Base-by-base conservation (phyloP, 2,329 filamentous ascomycete genomes). In the Botrytis pseudocinerea region DNA sequence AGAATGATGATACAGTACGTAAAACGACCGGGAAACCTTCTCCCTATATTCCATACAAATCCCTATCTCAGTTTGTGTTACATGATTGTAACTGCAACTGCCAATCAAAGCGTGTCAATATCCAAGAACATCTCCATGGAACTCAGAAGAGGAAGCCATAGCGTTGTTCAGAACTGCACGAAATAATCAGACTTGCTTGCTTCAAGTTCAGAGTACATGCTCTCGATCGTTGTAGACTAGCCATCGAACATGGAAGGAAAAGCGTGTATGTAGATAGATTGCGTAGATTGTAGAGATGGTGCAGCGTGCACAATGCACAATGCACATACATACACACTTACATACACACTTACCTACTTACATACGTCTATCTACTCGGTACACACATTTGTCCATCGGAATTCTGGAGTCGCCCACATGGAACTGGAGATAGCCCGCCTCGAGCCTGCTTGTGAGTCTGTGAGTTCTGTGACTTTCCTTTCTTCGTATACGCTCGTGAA, bases 21-120 rank as follows among this genome's bases (percentile, higher is more conserved):
- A 72, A 72, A 72, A 72, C 54, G 62, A 61, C 70, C 70, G 70
- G 70, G 70, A 51, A 44, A 68, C n/a, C 38, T n/a, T 44, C 68
- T 35, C 44, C 12, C 32, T 48, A 12, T 51, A 28, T 66, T n/a
- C 18, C 32, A 54, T 40, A 40, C 35, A 54, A 16, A 48, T 65
- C 42, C 40, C 48, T 40, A 42, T 54, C 46, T 28, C 25, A 8
- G 48, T 69, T 69, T 68, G 35, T 68, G 46, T 57, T 69, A 69
- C 65, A 42, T 69, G 48, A 59, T 57, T 28, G 38, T 32, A 69
- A 69, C 18, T 42, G 6, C 38, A 42, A 22, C 14, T 69, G 65
- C 48, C 65, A 57, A 57, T 69, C 48, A 44, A 25, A 25, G 4
- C 51, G 44, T 18, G 16, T 32, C 65, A 57, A 28, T 32, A 42